phyloP scores from a whole-genome alignment of 2,329 filamentous ascomycete species.

The Mollisiaceae sp. region DNA sequence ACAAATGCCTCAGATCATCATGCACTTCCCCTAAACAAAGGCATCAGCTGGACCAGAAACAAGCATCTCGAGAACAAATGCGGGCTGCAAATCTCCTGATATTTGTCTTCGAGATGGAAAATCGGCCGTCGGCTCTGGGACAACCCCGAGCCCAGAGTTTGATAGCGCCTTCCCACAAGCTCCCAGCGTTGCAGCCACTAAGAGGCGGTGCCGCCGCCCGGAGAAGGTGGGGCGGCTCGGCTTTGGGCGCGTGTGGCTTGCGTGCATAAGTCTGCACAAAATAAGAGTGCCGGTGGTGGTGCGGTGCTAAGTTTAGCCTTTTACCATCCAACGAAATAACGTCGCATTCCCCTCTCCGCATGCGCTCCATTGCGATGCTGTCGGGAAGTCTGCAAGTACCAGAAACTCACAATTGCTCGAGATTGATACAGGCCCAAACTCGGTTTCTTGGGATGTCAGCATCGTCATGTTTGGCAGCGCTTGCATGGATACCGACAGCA shows the following conservation, averaged over 20 bases:
- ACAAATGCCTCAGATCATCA: conserved; percentile 28
- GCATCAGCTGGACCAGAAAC: conserved; percentile 19
- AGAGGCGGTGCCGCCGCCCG: not conserved
- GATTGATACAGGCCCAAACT: not conserved
- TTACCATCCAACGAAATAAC: not conserved
- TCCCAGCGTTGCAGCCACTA: not conserved
- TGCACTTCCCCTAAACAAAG: conserved; percentile 17
- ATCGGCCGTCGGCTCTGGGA: conserved; percentile 1
- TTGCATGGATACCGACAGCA: conserved; percentile 1
- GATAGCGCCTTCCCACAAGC: too few relatives aligned
- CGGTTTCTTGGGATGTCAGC: not conserved
- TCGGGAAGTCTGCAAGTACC: not conserved
- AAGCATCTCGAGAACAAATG: conserved; percentile 6
- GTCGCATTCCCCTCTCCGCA: conserved; percentile 3
- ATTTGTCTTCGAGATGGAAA: not conserved
- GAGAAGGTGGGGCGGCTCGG: not conserved
- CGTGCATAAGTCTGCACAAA: conserved; percentile 7
- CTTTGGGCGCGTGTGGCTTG: not conserved
- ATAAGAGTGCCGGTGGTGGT: not conserved
- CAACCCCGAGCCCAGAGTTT: conserved; percentile 1
- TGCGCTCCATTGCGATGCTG: not conserved
- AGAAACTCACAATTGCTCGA: not conserved
- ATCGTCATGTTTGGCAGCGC: not conserved
- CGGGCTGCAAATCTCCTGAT: conserved; percentile 14
- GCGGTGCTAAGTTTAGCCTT: not conserved